Base-by-base conservation (phyloP, 2,329 filamentous ascomycete species). In the Achaetomium macrosporum region DNA sequence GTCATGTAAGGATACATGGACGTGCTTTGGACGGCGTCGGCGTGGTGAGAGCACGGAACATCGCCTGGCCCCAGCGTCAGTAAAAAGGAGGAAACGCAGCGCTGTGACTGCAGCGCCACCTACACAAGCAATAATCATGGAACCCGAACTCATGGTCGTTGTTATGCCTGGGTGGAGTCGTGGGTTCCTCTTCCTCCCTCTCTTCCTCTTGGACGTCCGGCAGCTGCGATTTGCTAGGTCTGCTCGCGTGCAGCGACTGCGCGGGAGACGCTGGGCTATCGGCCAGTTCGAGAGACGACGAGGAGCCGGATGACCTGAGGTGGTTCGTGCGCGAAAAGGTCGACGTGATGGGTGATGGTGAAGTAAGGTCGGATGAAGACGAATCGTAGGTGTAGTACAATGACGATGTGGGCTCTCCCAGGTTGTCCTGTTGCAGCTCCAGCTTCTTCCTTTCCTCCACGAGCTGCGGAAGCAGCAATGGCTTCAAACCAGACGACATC, bases 131-230 rank as follows among this genome's bases (percentile, higher is more conserved):
- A 63, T 83, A 92, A 63, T 83, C 76, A 63, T 83, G 83, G 40
- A 83, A 71, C 42, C 74, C 73, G 55, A 74, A 71, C 20, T 69
- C 65, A 25, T 69, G 60, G 17, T 68, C 69, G 47, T 69, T 70
- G 41, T 77, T 72, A 25, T 25, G 25, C 54, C 78, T 74, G 29
- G 77, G 68, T 44, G 76, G 66, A 43, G 74, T 69, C 54, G 76
- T 74, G 54, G 77, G 71, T 46, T 76, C 74, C 49, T 78, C 76
- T 29, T 84, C 80, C 19, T 87, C 87, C 50, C 78, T 79, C 66
- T 91, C 87, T 64, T 95, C 90, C 68, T 96, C 91, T 64, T 90
- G 81, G 17, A 96, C 87, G 63, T 93, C 88, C 15, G 89, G 87
- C 57, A 96, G 75, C 48, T 77, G 78, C 55, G 81, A 78, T 70